Base-by-base conservation (phyloP, 257 asterid species). In the Solanum appendiculatum region DNA sequence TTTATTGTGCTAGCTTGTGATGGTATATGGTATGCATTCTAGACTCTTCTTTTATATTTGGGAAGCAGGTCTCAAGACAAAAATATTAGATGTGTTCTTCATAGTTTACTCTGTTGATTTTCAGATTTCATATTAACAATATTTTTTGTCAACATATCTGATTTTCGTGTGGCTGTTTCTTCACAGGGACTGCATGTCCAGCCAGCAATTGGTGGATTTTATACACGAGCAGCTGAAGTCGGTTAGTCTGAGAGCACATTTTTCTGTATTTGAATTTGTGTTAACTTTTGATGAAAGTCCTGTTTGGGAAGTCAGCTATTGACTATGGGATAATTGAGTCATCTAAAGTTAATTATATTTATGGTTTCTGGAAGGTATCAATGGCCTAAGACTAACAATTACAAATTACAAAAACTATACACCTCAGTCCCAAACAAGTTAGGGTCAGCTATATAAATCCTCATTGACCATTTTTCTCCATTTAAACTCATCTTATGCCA, bases 181-280 rank as follows among this genome's bases (percentile, higher is more conserved):
- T 86, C 51, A 48, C 92, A 96, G 99, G 99, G 99, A 96, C 90
- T 96, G 99, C 91, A 93, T 96, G 99, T 95, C 99, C 31, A 96
- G 96, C 93, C 99, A 96, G 92, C 98, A 95, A 87, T 91, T 96
- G 39, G 98, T 96, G 27, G 99, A 96, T 91, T 96, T 92, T 83
- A 89, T 96, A 88, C 95, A 90, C 3, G 98, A 94, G 92, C 98
- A 93, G 91, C 93, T 96, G 89, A 93, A 93, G 90, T 90, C 95
- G 82, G 99, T 96, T 90, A 94, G 98, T 88, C 39, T 80, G 18
- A 74, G 56, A 74, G 66, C 40, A 46, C 66, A 29, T 20, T 80
- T 80, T 80, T 80, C 66, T 80, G 66, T 66, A 9, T 46, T 29
- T 80, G 84, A 48, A 80, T 46, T 80, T 27, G 85, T 48, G 18